These are phyloP conservation scores for Striga asiatica DNA, from an alignment of 257 asterid species.

Conservation along the genomic window DNA sequence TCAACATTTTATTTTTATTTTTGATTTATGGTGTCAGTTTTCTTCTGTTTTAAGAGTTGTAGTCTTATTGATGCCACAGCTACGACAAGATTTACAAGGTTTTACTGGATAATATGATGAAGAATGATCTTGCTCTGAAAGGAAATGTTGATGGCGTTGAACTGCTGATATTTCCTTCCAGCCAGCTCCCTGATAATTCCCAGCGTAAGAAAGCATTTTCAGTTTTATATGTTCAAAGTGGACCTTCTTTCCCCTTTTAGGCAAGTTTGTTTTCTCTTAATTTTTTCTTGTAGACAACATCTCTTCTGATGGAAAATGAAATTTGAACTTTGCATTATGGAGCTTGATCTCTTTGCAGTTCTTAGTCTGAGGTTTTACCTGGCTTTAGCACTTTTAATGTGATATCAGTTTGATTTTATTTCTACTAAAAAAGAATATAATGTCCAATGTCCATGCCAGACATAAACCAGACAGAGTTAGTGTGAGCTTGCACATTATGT, in stretches of 20 bases:
- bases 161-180: slow-evolving; percentile 83
- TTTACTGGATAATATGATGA: slow-evolving; percentile 70
- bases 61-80: slow-evolving; percentile 37
- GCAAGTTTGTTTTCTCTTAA: neutral
- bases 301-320: neutral
- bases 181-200: slow-evolving; percentile 66
- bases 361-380: slow-evolving; percentile 8
- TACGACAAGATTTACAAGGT: slow-evolving; percentile 63
- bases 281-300: neutral
- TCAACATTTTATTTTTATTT: slow-evolving; percentile 5
- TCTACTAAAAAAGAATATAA: too few relatives aligned
- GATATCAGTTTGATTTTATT: slow-evolving; percentile 8
- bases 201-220: slow-evolving; percentile 50
- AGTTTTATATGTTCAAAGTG: neutral
- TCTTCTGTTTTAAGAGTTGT: slow-evolving; percentile 15
- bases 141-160: slow-evolving; percentile 67
- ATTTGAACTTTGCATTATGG: neutral
- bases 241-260: slow-evolving; percentile 6
- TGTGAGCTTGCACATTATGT: neutral
- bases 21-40: slow-evolving; percentile 7
- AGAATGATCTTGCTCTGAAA: slow-evolving; percentile 70
- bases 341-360: slow-evolving; percentile 6
- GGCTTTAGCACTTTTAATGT: slow-evolving; percentile 6
- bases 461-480: neutral
- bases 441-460: neutral